Conservation (phyloP, 306 rosid species). For the Coriaria nepalensis region DNA sequence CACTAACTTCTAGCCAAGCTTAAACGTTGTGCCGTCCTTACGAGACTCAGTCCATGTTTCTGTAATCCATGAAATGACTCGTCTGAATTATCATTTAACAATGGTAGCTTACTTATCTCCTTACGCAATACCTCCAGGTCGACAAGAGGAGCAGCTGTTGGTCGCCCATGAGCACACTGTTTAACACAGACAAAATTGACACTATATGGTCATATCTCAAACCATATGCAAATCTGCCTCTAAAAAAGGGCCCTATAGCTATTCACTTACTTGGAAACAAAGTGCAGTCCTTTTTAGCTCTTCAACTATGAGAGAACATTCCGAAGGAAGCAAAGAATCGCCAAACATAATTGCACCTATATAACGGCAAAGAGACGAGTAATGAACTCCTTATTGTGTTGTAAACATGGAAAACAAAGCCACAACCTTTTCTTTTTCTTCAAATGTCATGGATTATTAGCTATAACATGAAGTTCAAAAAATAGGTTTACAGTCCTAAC, state of each 20-base stretch:
- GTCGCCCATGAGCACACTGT: constrained; percentile 97
- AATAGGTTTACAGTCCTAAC: no score
- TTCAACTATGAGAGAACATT: constrained; percentile 81
- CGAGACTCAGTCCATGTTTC: constrained; percentile 31
- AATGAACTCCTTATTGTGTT: not conserved
- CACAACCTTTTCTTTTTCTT: no score
- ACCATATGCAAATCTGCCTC: no score
- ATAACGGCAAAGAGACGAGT: constrained; percentile 5
- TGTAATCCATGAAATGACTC: constrained; percentile 52
- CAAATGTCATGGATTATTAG: no score
- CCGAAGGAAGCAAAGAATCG: constrained; percentile 82
- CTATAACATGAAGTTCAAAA: no score
- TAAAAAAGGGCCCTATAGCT: constrained; percentile 1
- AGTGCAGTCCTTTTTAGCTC: constrained; percentile 76
- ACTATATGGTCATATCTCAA: no score
- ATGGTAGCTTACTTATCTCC: constrained; percentile 50
- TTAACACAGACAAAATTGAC: no score
- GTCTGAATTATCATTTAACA: constrained; percentile 18
- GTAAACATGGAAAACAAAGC: no score
- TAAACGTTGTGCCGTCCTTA: constrained; percentile 47
- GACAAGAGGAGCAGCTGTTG: constrained; percentile 77
- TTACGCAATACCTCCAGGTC: constrained; percentile 74
- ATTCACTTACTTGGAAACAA: constrained; percentile 74
- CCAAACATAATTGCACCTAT: constrained; percentile 98
- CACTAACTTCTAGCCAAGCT: constrained; percentile 20